Evolutionary conservation across 2,329 filamentous ascomycete genomes (phyloP).

Genomic region (Ophiostoma angusticollis): DNA sequence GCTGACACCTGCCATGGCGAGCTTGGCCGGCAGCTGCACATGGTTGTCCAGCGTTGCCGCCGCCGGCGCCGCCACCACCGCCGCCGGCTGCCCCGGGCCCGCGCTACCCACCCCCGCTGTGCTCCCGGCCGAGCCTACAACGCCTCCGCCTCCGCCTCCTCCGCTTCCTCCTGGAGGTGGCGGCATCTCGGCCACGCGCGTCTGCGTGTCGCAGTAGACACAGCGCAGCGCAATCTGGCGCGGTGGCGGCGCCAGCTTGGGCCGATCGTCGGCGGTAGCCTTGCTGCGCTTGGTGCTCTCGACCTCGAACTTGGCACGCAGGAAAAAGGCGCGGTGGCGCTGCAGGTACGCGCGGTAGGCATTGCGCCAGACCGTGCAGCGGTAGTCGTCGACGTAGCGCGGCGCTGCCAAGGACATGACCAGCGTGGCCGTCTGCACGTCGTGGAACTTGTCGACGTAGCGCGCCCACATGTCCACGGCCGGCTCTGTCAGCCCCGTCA

Average conservation of each 20-base stretch:
- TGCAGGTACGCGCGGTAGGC: slow-evolving; percentile 60
- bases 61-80: slow-evolving; percentile 4
- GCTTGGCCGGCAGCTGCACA: slow-evolving; percentile 47
- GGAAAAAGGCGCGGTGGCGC: slow-evolving; percentile 59
- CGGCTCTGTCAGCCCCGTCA: slow-evolving; percentile 63
- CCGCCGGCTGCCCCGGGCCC: slow-evolving; percentile 1
- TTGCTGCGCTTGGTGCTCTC: slow-evolving; percentile 60
- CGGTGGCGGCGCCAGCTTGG: slow-evolving; percentile 50
- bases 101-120: no score
- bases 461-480: slow-evolving; percentile 63
- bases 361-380: slow-evolving; percentile 61
- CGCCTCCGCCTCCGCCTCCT: no score
- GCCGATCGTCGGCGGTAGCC: slow-evolving; percentile 31
- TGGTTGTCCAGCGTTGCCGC: slow-evolving; percentile 14
- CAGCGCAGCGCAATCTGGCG: slow-evolving; percentile 64
- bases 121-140: no score
- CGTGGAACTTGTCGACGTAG: slow-evolving; percentile 62
- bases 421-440: slow-evolving; percentile 67
- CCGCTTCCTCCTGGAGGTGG: slow-evolving; percentile 7
- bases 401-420: slow-evolving; percentile 63
- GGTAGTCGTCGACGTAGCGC: slow-evolving; percentile 62
- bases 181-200: slow-evolving; percentile 30
- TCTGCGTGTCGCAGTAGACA: slow-evolving; percentile 58
- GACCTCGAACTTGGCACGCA: slow-evolving; percentile 66
- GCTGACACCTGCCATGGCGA: slow-evolving; percentile 45